These are phyloP conservation scores for Sugiyamaella paludigena DNA, from an alignment of 1,139 yeast genomes.

Conservation along the genomic window DNA sequence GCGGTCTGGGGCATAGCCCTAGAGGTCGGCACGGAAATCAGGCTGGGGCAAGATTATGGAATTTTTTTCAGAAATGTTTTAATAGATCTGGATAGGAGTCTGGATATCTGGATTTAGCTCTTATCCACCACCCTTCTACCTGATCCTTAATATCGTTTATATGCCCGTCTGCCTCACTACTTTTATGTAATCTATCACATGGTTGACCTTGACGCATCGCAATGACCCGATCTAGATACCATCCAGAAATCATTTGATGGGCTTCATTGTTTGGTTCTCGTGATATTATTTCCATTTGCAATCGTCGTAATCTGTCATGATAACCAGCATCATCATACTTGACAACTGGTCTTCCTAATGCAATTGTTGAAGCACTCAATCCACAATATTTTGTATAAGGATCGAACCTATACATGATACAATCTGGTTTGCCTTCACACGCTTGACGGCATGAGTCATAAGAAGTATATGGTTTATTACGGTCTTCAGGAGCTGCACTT, in stretches of 20 bases:
- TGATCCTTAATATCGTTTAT: slow-evolving; percentile 30
- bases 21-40: no score
- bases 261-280: slow-evolving; percentile 5
- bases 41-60: not conserved
- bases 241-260: slow-evolving; percentile 26
- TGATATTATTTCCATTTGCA: slow-evolving; percentile 8
- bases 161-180: slow-evolving; percentile 27
- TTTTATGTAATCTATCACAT: slow-evolving; percentile 28
- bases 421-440: slow-evolving; percentile 28
- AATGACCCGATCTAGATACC: slow-evolving; percentile 29
- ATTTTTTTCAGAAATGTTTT: slow-evolving; percentile 7
- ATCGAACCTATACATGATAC: slow-evolving; percentile 36
- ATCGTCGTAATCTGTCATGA: slow-evolving; percentile 13
- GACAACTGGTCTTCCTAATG: slow-evolving; percentile 31
- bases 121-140: slow-evolving; percentile 36
- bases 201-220: slow-evolving; percentile 27
- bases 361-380: slow-evolving; percentile 26
- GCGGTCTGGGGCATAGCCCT: not conserved
- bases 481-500: slow-evolving; percentile 8
- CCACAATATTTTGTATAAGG: slow-evolving; percentile 35
- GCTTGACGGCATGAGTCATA: slow-evolving; percentile 28
- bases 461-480: slow-evolving; percentile 24
- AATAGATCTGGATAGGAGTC: slow-evolving; percentile 19
- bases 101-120: slow-evolving; percentile 25
- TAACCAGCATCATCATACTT: slow-evolving; percentile 20